phyloP scores from a whole-genome alignment of 805 yeast species.

The Yarrowia sp. region DNA sequence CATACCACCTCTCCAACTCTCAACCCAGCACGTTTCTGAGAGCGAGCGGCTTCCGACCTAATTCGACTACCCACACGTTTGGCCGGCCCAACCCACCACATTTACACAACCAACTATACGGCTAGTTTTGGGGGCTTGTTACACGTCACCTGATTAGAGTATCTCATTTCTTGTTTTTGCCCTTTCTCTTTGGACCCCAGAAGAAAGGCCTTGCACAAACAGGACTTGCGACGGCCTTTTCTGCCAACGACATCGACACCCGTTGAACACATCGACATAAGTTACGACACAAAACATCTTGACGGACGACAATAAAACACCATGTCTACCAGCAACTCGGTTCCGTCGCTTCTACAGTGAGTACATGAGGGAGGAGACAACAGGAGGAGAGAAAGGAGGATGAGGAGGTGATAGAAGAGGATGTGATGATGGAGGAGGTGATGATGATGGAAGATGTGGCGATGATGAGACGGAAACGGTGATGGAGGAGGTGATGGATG shows the following conservation, averaged over 20 bases:
- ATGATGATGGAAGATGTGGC: neutral
- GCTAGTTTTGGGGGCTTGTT: too few species aligned
- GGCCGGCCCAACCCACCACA: constrained; percentile 23
- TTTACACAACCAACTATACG: too few species aligned
- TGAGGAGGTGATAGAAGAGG: neutral
- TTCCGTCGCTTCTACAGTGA: constrained; percentile 39
- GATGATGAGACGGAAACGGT: too few species aligned
- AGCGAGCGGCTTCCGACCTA: neutral
- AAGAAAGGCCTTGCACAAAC: too few species aligned
- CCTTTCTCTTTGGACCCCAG: neutral
- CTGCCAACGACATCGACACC: neutral
- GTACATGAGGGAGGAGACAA: neutral
- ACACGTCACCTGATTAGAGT: constrained; percentile 2
- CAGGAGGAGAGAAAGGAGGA: too few species aligned
- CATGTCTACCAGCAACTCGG: constrained; percentile 29
- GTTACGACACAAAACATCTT: neutral
- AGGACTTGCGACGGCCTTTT: too few species aligned
- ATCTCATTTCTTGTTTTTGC: neutral
- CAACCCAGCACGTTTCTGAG: constrained; percentile 17
- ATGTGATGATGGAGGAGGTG: neutral
- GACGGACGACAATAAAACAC: neutral
- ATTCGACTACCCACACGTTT: constrained; percentile 9
- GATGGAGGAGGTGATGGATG: too few species aligned
- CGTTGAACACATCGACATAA: too few species aligned
- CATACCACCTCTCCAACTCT: constrained; percentile 5